These are phyloP conservation scores for Beverwykella pulmonaria DNA, from an alignment of 495 filamentous ascomycete species.

Conservation along the genomic window DNA sequence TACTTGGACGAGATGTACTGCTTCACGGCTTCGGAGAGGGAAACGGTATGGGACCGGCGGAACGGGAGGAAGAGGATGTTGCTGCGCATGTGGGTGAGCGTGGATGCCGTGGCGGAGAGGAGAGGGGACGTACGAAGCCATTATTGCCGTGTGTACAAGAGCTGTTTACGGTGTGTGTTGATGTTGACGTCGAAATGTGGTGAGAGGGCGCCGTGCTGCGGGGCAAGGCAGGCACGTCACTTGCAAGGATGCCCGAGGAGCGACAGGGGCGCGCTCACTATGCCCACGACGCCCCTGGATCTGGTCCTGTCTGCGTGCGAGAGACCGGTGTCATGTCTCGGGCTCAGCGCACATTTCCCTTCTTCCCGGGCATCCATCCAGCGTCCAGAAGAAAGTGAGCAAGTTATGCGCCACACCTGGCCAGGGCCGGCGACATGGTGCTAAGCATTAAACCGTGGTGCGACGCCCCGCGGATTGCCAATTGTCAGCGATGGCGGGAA, in stretches of 20 bases:
- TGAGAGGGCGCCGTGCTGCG: neutral
- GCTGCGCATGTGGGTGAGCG: slow-evolving; percentile 38
- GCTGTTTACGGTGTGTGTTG: neutral
- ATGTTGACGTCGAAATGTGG: neutral
- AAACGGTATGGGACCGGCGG: slow-evolving; percentile 75
- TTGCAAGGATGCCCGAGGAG: neutral
- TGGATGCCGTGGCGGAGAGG: neutral
- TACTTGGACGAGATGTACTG: slow-evolving; percentile 98
- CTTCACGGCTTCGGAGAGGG: slow-evolving; percentile 78
- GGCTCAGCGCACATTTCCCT: neutral
- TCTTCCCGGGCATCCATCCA: neutral
- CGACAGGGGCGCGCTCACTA: neutral
- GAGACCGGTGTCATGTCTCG: neutral
- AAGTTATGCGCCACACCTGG: slow-evolving; percentile 19
- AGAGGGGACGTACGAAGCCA: slow-evolving; percentile 36
- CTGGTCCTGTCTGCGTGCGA: slow-evolving; percentile 3
- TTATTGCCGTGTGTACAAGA: slow-evolving; percentile 5
- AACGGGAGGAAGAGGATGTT: slow-evolving; percentile 73
- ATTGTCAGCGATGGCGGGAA: slow-evolving; percentile 23
- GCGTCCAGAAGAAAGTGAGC: slow-evolving; percentile 3
- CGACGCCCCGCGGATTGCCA: neutral
- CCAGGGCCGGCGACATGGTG: neutral
- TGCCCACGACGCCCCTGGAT: neutral
- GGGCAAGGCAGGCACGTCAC: neutral
- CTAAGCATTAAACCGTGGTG: neutral